phyloP scores from a whole-genome alignment of 2,329 filamentous ascomycete genomes.

The Venturia asperata region DNA sequence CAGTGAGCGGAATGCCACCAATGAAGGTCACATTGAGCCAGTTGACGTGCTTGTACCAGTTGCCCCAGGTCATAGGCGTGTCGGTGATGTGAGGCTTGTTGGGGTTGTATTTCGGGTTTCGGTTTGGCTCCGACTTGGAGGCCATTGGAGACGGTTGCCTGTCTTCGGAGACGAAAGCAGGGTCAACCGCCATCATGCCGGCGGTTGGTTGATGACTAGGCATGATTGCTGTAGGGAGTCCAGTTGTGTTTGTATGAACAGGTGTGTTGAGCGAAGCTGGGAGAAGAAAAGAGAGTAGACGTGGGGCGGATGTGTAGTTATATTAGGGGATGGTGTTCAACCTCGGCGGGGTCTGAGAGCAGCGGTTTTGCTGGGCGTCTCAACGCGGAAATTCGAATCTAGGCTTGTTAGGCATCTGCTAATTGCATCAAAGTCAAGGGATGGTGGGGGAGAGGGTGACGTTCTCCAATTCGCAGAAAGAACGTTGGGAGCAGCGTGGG shows the following conservation, averaged over 20 bases:
- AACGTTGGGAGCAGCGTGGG: not conserved
- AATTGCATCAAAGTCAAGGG: not conserved
- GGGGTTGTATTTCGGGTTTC: constrained; percentile 47
- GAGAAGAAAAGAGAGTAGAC: not conserved
- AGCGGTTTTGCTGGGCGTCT: not conserved
- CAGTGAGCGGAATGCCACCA: constrained; percentile 66
- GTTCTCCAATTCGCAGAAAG: not conserved
- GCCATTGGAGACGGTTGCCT: constrained; percentile 40
- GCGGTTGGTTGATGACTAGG: constrained; percentile 46
- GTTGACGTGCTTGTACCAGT: constrained; percentile 91
- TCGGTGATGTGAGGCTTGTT: constrained; percentile 81
- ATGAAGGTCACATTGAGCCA: constrained; percentile 86
- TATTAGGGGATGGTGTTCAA: constrained; percentile 27
- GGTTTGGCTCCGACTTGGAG: constrained; percentile 46
- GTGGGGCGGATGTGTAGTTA: constrained; percentile 22
- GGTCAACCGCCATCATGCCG: constrained; percentile 43
- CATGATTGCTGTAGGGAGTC: constrained; percentile 34
- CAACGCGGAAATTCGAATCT: not conserved
- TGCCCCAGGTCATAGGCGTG: constrained; percentile 67
- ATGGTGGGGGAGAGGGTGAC: not conserved
- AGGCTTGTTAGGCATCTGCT: not conserved
- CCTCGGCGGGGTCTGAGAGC: constrained; percentile 30
- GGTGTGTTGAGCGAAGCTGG: not conserved
- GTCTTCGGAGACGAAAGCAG: constrained; percentile 37
- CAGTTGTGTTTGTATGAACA: not conserved